Evolutionary conservation across 2,329 filamentous ascomycete species (phyloP).

Genomic region (Nigrospora sphaerica): DNA sequence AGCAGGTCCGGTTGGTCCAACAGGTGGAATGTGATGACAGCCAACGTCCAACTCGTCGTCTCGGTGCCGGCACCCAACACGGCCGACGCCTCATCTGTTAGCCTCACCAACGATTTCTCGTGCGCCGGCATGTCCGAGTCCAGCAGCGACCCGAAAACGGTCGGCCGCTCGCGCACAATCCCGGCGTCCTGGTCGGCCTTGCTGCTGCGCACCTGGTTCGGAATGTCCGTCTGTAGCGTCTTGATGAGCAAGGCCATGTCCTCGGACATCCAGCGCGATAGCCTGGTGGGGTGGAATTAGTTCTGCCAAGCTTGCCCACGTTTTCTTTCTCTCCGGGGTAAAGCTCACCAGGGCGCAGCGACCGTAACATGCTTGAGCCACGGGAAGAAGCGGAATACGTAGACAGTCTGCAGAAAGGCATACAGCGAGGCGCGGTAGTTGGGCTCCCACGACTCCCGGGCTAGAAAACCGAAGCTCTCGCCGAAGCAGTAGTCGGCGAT

Average conservation of each 20-base stretch:
- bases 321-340: not conserved
- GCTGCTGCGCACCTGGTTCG: constrained; percentile 9
- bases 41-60: constrained; percentile 19
- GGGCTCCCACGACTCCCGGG: constrained; percentile 20
- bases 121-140: constrained; percentile 7
- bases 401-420: constrained; percentile 12
- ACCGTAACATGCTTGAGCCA: constrained; percentile 6
- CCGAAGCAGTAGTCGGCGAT: constrained; percentile 30
- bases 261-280: not conserved
- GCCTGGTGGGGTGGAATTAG: constrained; percentile 2
- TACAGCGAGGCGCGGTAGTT: constrained; percentile 20
- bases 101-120: constrained; percentile 7
- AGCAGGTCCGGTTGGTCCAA: constrained; percentile 24
- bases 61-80: constrained; percentile 23
- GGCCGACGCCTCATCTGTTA: constrained; percentile 9
- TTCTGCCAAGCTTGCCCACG: too few relatives aligned
- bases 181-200: constrained; percentile 3
- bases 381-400: constrained; percentile 16
- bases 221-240: constrained; percentile 9
- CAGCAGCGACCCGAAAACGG: constrained; percentile 13
- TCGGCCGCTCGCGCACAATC: constrained; percentile 5
- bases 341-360: not conserved
- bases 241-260: not conserved
- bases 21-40: constrained; percentile 26
- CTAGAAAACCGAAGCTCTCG: constrained; percentile 24